Conservation (phyloP, 2,329 filamentous ascomycete genomes). For the Cladophialophora immunda region DNA sequence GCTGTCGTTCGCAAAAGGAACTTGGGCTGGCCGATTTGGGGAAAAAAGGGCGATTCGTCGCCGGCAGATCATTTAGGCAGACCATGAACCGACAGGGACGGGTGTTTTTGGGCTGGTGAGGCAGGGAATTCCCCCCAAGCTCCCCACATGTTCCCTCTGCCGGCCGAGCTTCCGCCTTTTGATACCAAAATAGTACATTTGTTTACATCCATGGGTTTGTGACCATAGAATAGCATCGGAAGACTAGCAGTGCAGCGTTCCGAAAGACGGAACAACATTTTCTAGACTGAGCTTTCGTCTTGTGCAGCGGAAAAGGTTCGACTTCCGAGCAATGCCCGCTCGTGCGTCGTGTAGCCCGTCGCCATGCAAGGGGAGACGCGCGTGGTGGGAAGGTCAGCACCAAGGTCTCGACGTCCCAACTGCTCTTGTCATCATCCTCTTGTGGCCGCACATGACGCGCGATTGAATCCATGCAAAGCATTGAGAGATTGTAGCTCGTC, state of each 20-base stretch:
- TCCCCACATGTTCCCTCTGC: conserved; percentile 24
- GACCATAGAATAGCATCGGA: conserved; percentile 14
- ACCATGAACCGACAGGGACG: background rate
- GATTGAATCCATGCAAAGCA: background rate
- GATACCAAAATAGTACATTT: conserved; percentile 36
- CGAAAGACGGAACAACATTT: conserved; percentile 3
- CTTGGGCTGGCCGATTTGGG: conserved; percentile 2
- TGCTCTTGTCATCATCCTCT: conserved; percentile 6
- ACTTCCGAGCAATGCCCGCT: conserved; percentile 19
- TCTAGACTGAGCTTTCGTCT: background rate
- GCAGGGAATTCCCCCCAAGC: conserved; percentile 18
- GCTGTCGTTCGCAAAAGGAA: background rate
- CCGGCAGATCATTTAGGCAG: conserved; percentile 20
- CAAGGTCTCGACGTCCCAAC: conserved; percentile 9
- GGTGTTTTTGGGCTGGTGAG: conserved; percentile 10
- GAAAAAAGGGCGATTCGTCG: conserved; percentile 10
- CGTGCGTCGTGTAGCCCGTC: conserved; percentile 12
- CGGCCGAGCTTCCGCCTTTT: conserved; percentile 35
- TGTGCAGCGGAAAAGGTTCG: conserved; percentile 5
- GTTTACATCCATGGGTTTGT: conserved; percentile 29
- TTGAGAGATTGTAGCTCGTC: background rate
- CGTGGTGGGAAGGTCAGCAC: conserved; percentile 3
- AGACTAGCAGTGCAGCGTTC: conserved; percentile 1
- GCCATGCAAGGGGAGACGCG: background rate
- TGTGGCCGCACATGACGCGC: conserved; percentile 12